Evolutionary conservation across 306 rosid species (phyloP).

Genomic region (Hylodesmum podocarpum): DNA sequence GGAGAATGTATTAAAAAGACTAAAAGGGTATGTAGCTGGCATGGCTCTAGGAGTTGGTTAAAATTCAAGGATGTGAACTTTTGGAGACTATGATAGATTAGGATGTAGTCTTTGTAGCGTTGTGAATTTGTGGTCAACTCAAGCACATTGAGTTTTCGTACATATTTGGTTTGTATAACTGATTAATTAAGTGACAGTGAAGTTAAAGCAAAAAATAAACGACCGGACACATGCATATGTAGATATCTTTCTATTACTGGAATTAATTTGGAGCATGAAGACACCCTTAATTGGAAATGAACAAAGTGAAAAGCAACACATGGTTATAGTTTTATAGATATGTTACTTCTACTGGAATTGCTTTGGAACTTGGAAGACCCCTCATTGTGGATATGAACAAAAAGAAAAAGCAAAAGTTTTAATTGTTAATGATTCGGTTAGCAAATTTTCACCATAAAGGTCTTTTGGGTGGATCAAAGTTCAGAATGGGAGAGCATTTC

Average conservation of each 20-base stretch:
- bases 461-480: background rate
- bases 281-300: background rate
- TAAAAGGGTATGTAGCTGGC: background rate
- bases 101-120: background rate
- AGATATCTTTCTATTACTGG: background rate
- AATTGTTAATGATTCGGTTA: background rate
- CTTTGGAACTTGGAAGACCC: background rate
- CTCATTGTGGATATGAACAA: background rate
- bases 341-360: background rate
- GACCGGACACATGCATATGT: background rate
- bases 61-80: background rate
- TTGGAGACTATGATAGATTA: background rate
- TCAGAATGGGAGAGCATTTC: background rate
- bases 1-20: background rate
- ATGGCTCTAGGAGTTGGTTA: background rate
- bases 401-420: background rate
- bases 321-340: background rate
- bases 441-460: background rate
- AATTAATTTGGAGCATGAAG: background rate
- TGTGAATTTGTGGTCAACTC: background rate
- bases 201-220: background rate
- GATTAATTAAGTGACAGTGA: background rate
- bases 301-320: background rate
- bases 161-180: background rate
- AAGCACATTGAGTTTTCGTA: background rate